A percentile compares a stretch with the other conserved stretches of the same genome.
Conservation (phyloP, 176 grass and related monocot species). For the Pontederia paniculata region DNA sequence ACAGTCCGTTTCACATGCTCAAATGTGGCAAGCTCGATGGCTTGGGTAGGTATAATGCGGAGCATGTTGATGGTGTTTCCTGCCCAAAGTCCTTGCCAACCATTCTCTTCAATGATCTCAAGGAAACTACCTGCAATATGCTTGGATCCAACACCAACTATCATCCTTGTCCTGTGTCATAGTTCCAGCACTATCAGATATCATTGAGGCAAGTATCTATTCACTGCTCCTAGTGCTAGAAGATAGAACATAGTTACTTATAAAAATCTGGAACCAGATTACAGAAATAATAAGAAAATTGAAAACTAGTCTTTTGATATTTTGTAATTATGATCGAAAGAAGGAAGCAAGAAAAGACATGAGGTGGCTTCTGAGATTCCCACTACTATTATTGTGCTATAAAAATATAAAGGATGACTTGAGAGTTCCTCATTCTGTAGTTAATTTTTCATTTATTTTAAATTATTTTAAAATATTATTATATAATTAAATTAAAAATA, state of each 20-base stretch:
- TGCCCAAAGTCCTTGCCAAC: conserved; percentile 78
- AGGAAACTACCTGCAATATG: conserved; percentile 45
- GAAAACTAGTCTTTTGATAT: too few species aligned
- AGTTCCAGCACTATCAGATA: neutral
- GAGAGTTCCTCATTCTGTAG: too few species aligned
- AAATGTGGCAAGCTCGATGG: conserved; percentile 63
- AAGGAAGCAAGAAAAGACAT: too few species aligned
- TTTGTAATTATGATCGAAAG: too few species aligned
- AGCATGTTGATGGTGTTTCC: conserved; percentile 80
- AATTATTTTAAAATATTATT: too few species aligned
- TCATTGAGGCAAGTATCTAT: neutral
- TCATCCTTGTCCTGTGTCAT: conserved; percentile 64
- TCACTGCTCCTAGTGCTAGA: neutral
- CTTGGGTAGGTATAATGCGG: conserved; percentile 65
- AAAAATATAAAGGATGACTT: too few species aligned
- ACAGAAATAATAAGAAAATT: too few species aligned
- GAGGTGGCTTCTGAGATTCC: too few species aligned
- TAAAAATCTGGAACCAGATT: too few species aligned
- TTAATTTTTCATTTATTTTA: too few species aligned
- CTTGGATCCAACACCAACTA: conserved; percentile 70
- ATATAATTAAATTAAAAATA: too few species aligned
- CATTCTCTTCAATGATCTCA: conserved; percentile 54
- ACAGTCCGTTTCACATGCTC: conserved; percentile 66
- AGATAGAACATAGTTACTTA: neutral
- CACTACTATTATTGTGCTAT: too few species aligned